Percentiles rank a stretch among this genome's conserved stretches.
Conservation (phyloP, 306 rosid species). For the Quercus variabilis region DNA sequence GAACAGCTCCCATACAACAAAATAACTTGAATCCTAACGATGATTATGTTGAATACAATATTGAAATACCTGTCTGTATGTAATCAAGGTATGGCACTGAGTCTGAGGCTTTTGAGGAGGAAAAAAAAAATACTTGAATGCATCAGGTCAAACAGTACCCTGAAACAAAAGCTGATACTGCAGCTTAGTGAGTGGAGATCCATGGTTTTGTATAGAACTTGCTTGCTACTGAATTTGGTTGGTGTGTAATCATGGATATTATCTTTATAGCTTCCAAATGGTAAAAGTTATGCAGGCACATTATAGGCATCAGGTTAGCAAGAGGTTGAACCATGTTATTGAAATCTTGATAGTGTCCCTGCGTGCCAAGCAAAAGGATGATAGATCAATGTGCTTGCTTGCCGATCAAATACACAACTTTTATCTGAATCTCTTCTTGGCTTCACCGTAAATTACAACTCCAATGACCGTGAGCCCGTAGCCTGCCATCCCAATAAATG, state of each 20-base stretch:
- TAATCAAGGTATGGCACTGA: neutral
- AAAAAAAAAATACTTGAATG: neutral
- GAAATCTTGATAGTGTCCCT: neutral
- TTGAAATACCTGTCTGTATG: neutral
- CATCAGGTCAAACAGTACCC: neutral
- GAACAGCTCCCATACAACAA: neutral
- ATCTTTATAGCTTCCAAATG: neutral
- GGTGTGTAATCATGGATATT: neutral
- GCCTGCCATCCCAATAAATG: conserved; percentile 59
- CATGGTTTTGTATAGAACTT: neutral
- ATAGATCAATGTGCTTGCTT: too few relatives aligned
- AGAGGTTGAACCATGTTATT: too few relatives aligned
- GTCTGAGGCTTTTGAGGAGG: neutral
- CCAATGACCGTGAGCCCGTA: conserved; percentile 59
- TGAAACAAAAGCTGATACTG: neutral
- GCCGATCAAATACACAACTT: neutral
- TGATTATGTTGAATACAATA: too few relatives aligned
- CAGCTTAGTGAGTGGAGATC: neutral
- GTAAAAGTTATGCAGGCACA: neutral
- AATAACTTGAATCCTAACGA: neutral
- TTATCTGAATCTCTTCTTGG: conserved; percentile 42
- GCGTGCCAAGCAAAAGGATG: too few relatives aligned
- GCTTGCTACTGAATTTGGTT: neutral
- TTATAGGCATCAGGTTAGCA: neutral
- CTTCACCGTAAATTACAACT: conserved; percentile 57